Conservation (phyloP, 306 rosid species). For the Parietaria judaica region DNA sequence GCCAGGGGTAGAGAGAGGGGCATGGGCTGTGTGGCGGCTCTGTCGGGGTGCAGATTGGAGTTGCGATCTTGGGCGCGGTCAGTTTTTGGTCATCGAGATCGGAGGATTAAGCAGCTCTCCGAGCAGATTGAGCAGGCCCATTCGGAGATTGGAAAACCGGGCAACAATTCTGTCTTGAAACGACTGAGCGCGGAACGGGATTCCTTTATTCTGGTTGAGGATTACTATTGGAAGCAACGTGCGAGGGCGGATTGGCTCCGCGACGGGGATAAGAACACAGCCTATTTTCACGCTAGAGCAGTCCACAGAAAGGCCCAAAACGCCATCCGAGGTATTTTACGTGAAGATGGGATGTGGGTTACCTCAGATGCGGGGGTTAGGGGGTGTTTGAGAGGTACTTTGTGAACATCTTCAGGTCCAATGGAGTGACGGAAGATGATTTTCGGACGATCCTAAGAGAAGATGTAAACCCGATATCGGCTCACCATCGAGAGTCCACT, state of each 20-base stretch:
- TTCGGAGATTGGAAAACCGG: background rate
- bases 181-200: background rate
- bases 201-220: background rate
- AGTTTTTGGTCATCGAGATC: background rate
- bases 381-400: too few species aligned
- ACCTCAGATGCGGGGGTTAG: background rate
- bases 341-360: background rate
- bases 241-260: background rate
- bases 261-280: background rate
- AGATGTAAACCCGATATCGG: background rate
- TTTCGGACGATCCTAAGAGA: background rate
- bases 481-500: too few species aligned
- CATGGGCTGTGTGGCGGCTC: background rate
- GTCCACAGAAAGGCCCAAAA: background rate
- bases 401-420: background rate
- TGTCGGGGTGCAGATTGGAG: background rate
- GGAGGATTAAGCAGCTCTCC: background rate
- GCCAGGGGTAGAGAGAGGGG: background rate
- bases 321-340: background rate
- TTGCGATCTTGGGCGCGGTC: background rate
- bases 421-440: background rate
- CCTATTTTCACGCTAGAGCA: background rate
- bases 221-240: slow-evolving; percentile 3
- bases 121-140: background rate
- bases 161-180: too few species aligned